Evolutionary conservation across 768 basidiomycete species (phyloP).

Genomic region (Guyanaporus albipodus): DNA sequence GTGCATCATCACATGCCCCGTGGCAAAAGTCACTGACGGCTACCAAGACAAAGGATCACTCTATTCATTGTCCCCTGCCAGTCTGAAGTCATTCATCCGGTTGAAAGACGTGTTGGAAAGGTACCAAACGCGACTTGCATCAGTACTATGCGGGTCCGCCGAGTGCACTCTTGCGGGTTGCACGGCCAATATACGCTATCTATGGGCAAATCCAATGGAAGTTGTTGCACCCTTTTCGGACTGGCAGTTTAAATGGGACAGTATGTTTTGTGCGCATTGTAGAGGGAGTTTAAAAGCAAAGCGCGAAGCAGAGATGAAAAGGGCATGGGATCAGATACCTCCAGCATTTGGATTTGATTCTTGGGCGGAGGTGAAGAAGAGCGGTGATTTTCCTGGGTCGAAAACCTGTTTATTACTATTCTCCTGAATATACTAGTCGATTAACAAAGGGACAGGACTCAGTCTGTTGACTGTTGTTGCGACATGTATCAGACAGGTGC

Average conservation of each 20-base stretch:
- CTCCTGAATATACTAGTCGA: too few species aligned
- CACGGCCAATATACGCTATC: accelerated
- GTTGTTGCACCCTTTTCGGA: background rate
- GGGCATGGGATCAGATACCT: constrained; percentile 1
- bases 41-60: background rate
- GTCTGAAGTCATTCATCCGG: constrained; percentile 4
- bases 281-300: accelerated
- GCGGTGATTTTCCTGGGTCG: background rate
- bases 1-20: background rate
- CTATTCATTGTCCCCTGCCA: background rate
- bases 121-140: background rate
- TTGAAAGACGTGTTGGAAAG: constrained; percentile 1
- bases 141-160: background rate
- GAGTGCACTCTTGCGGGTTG: background rate
- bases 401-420: background rate
- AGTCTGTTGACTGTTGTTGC: too few species aligned
- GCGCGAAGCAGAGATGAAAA: background rate
- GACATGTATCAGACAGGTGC: too few species aligned
- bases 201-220: background rate
- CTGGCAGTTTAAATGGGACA: constrained; percentile 1
- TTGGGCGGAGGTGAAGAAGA: background rate
- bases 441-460: too few species aligned
- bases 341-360: constrained; percentile 4
- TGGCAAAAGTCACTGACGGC: background rate
- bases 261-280: background rate